Percentiles rank a stretch among this genome's conserved stretches.
Evolutionary conservation across 2,329 filamentous ascomycete genomes (phyloP).

Genomic region (Diaporthe capsici): DNA sequence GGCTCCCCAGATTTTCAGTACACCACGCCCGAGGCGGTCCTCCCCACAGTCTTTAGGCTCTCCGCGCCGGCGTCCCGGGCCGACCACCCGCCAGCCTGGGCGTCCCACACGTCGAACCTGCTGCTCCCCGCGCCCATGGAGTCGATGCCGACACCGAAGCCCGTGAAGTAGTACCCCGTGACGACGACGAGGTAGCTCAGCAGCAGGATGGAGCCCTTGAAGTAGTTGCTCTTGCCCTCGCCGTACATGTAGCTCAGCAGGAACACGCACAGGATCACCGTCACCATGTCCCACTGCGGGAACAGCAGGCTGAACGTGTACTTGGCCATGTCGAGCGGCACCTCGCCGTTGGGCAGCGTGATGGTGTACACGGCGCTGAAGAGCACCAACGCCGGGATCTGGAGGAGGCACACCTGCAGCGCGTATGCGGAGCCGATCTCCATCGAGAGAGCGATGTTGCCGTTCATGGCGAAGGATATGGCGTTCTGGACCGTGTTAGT

Average conservation of each 20-base stretch:
- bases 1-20: slow-evolving; percentile 44
- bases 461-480: slow-evolving; percentile 99
- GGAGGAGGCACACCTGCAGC: slow-evolving; percentile 93
- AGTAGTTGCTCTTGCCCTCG: slow-evolving; percentile 99
- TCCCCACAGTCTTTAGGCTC: slow-evolving; percentile 66
- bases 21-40: slow-evolving; percentile 56
- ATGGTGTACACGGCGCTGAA: slow-evolving; percentile 84
- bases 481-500: slow-evolving; percentile 75
- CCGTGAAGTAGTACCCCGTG: slow-evolving; percentile 90
- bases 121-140: slow-evolving; percentile 50
- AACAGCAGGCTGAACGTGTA: slow-evolving; percentile 91
- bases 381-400: slow-evolving; percentile 92
- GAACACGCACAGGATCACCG: slow-evolving; percentile 95
- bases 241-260: slow-evolving; percentile 97
- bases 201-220: slow-evolving; percentile 96
- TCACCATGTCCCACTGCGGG: slow-evolving; percentile 99
- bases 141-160: slow-evolving; percentile 52
- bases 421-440: slow-evolving; percentile 98
- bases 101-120: slow-evolving; percentile 68
- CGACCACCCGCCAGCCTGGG: slow-evolving; percentile 64
- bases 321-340: slow-evolving; percentile 59
- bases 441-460: slow-evolving; percentile 98
- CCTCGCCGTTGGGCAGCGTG: slow-evolving; percentile 49
- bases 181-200: slow-evolving; percentile 94
- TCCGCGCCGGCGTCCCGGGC: slow-evolving; percentile 52